phyloP scores from a whole-genome alignment of 202 grass and related monocot genomes.

The Schoenoplectus triqueter region DNA sequence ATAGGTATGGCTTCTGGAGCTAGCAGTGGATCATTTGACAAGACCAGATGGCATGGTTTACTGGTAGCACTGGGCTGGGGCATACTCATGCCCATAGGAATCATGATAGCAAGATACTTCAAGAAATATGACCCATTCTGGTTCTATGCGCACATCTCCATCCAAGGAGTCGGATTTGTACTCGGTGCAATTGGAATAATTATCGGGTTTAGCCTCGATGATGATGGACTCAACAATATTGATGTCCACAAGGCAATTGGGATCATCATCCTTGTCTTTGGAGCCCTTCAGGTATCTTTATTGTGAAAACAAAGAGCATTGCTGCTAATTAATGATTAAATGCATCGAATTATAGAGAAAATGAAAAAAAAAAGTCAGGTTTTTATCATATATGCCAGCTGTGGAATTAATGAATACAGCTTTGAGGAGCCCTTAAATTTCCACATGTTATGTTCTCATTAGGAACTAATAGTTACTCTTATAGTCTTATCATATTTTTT shows the following conservation, averaged over 20 bases:
- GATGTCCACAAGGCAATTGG: constrained; percentile 54
- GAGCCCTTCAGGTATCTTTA: constrained; percentile 55
- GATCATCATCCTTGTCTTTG: constrained; percentile 49
- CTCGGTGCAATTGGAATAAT: constrained; percentile 49
- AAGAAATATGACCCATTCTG: constrained; percentile 60
- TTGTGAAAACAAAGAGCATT: not conserved
- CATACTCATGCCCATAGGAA: constrained; percentile 59
- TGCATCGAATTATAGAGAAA: too few relatives aligned
- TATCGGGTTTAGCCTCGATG: constrained; percentile 53
- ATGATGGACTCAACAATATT: constrained; percentile 21
- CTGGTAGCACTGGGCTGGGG: constrained; percentile 59
- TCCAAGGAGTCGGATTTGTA: constrained; percentile 66
- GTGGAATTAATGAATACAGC: not conserved
- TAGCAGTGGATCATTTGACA: not conserved
- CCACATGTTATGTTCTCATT: not conserved
- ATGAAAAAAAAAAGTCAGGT: too few relatives aligned
- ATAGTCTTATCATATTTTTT: not conserved
- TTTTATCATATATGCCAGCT: not conserved
- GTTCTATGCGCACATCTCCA: constrained; percentile 77
- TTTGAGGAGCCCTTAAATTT: too few relatives aligned
- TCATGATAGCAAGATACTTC: constrained; percentile 65
- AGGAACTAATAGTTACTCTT: not conserved
- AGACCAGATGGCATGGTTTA: constrained; percentile 51
- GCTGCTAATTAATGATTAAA: too few relatives aligned
- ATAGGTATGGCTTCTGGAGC: constrained; percentile 22